phyloP scores from a whole-genome alignment of 306 rosid species.

The Elaeagnus macrophylla region DNA sequence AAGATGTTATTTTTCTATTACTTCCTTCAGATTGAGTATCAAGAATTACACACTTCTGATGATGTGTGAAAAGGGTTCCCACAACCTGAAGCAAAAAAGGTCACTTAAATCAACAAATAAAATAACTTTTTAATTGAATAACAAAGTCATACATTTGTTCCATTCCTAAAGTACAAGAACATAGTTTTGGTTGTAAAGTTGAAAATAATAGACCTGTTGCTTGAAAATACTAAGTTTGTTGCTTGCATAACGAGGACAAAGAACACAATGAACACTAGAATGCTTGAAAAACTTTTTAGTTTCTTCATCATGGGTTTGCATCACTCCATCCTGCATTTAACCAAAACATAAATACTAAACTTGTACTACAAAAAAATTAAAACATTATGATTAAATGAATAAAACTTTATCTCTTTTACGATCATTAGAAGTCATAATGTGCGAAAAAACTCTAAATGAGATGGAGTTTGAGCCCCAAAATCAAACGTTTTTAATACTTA shows the following conservation, averaged over 20 bases:
- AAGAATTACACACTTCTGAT: constrained; percentile 64
- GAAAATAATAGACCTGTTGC: constrained; percentile 51
- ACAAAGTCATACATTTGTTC: no score
- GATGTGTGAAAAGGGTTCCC: constrained; percentile 78
- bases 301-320: constrained; percentile 77
- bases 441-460: no score
- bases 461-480: no score
- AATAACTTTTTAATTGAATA: no score
- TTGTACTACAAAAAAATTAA: background rate
- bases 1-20: constrained; percentile 55
- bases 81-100: constrained; percentile 47
- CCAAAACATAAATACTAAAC: constrained; percentile 3
- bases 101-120: constrained; percentile 13
- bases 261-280: constrained; percentile 67
- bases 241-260: constrained; percentile 80
- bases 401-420: background rate
- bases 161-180: background rate
- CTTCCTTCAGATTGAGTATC: constrained; percentile 49
- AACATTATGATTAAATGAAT: background rate
- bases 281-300: constrained; percentile 53
- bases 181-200: background rate
- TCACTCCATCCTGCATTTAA: constrained; percentile 60
- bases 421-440: no score
- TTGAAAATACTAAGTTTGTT: constrained; percentile 73
- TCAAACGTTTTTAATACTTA: no score